Conservation (phyloP, 805 yeast species). For the Naumovozyma castellii region DNA sequence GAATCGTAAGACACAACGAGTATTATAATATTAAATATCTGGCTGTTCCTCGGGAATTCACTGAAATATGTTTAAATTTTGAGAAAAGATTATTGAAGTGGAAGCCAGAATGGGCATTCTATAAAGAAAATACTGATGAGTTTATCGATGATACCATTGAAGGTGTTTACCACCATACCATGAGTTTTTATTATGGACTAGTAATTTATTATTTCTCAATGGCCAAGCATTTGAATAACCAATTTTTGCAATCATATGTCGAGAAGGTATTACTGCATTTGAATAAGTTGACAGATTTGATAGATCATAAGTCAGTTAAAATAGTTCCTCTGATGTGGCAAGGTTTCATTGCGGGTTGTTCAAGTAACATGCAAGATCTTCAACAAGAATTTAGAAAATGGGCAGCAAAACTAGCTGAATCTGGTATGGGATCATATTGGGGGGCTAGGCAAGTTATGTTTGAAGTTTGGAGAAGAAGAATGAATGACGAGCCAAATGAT, state of each 20-base stretch:
- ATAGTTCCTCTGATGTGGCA: conserved; percentile 80
- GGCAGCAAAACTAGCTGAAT: conserved; percentile 40
- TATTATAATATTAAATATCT: conserved; percentile 31
- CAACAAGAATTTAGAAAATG: conserved; percentile 64
- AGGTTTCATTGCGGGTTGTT: conserved; percentile 82
- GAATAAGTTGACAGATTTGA: conserved; percentile 49
- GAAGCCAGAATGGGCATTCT: conserved; percentile 67
- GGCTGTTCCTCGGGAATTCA: conserved; percentile 19
- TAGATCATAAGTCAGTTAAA: conserved; percentile 40
- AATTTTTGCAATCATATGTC: conserved; percentile 53
- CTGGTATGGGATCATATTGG: conserved; percentile 73
- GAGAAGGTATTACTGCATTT: conserved; percentile 52
- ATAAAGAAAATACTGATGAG: conserved; percentile 19
- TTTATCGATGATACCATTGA: conserved; percentile 38
- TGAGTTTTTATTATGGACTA: conserved; percentile 68
- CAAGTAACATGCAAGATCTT: conserved; percentile 47
- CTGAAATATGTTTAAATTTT: conserved; percentile 25
- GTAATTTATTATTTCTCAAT: conserved; percentile 62
- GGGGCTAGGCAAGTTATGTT: conserved; percentile 77
- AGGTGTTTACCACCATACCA: conserved; percentile 69
- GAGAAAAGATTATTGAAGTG: conserved; percentile 50
- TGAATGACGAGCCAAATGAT: conserved; percentile 46
- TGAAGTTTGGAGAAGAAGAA: conserved; percentile 75
- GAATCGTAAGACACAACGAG: conserved; percentile 52
- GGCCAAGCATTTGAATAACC: conserved; percentile 46